Evolutionary conservation across 1,284 basidiomycete species (phyloP), one percentile per base, ranked within the genome.

Genomic region (Sporisorium scitamineum): DNA sequence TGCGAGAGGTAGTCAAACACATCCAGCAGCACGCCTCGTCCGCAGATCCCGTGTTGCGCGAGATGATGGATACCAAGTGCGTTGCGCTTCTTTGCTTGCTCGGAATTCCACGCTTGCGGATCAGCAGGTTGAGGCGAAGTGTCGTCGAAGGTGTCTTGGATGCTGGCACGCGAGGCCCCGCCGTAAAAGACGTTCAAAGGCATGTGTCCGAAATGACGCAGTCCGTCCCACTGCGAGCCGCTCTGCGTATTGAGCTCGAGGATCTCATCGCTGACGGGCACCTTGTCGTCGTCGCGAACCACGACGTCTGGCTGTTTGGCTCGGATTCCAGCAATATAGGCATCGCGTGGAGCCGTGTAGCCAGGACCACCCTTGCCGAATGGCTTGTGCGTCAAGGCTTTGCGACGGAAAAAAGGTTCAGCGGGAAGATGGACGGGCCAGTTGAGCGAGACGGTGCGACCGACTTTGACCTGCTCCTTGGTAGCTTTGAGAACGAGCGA

Each of bases 221-320:
- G 81, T 4, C 91, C 90, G 76, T 92, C 92, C 91, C 91, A 92
- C 73, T 92, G 92, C 4, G 90, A 89, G 26, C 91, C 91, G 0
- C 90, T 91, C 86, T 92, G 91, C 0, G 91, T 90, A 72, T 92
- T 92, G 90, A 92, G 71, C 14, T 80, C 57, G 10, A 87, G 63
- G 37, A 78, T 54, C 56, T 86, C 86, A 24, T 84, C 83, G 22
- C 52, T 69, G 26, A 81, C 44, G 16, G 70, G 66, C 27, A 73
- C 65, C 16, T 61, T 67, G 16, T 54, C n/a, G 24, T 76, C 65
- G 10, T 63, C 54, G 3, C 39, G n/a, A 20, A 65, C 65, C 24
- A 60, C 16, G 2, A 78, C 62, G 45, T 70, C 62, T 2, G 57
- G 57, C 14, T 58, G 32, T 26, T 60, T 55, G n/a, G 53, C 51